Conservation (phyloP, 352 stramenopile genomes). For the Pythium dissimile region DNA sequence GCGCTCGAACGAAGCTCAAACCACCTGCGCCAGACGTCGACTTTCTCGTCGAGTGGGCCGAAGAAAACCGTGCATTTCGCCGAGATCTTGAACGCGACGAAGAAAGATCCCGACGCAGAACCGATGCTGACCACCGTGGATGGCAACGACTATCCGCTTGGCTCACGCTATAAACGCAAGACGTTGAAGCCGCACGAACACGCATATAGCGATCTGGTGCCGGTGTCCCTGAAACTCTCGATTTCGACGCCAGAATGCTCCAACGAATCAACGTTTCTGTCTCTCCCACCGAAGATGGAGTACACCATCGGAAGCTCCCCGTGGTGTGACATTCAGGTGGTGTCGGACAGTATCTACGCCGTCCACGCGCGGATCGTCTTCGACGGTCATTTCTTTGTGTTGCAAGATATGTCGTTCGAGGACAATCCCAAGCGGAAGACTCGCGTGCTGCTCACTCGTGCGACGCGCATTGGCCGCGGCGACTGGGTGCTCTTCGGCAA, state of each 20-base stretch:
- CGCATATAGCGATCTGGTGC: constrained; percentile 6
- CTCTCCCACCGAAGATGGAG: constrained; percentile 20
- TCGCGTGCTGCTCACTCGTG: constrained; percentile 40
- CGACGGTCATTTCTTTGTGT: constrained; percentile 59
- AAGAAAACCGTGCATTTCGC: constrained; percentile 24
- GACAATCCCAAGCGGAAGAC: constrained; percentile 49
- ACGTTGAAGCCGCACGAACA: constrained; percentile 19
- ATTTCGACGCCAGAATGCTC: constrained; percentile 12
- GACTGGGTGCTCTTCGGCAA: constrained; percentile 60
- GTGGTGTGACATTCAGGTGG: constrained; percentile 50
- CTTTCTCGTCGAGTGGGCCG: background rate
- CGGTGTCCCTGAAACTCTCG: constrained; percentile 8
- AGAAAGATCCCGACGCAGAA: constrained; percentile 4
- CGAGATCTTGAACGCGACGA: constrained; percentile 14
- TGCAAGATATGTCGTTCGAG: constrained; percentile 73
- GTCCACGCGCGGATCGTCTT: constrained; percentile 65
- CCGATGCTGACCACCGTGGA: constrained; percentile 28
- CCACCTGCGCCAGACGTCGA: constrained; percentile 12
- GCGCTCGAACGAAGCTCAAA: constrained; percentile 2
- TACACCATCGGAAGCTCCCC: constrained; percentile 61
- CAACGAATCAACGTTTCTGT: constrained; percentile 15
- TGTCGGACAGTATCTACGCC: constrained; percentile 37
- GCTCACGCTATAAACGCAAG: constrained; percentile 50
- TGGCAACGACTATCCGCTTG: constrained; percentile 23
- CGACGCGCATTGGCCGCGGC: constrained; percentile 48